phyloP scores from a whole-genome alignment of 805 yeast species.

The Schwanniomyces pseudopolymorphus region DNA sequence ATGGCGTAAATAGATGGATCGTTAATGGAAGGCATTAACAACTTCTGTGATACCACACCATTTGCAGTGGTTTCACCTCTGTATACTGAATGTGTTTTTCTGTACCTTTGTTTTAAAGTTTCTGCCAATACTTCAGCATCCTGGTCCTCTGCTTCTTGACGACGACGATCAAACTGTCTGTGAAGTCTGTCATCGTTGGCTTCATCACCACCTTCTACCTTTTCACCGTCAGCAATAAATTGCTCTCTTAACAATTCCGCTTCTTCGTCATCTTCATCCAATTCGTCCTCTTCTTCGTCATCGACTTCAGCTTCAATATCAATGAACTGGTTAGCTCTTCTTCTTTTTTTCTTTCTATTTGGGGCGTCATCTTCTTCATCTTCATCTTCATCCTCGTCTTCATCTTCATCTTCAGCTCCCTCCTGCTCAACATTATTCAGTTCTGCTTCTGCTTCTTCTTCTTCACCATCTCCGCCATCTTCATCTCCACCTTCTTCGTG shows the following conservation, averaged over 20 bases:
- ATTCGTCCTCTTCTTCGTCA: constrained; percentile 92
- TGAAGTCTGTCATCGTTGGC: constrained; percentile 74
- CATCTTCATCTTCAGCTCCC: constrained; percentile 44
- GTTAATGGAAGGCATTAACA: constrained; percentile 90
- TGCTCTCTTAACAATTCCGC: constrained; percentile 86
- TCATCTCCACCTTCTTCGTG: constrained; percentile 8
- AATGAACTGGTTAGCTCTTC: constrained; percentile 76
- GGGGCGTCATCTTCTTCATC: constrained; percentile 54
- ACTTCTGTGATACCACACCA: constrained; percentile 80
- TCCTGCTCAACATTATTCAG: constrained; percentile 12
- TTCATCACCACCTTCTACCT: constrained; percentile 49
- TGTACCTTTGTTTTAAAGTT: constrained; percentile 87
- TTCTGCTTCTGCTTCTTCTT: constrained; percentile 11
- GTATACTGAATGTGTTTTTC: constrained; percentile 79
- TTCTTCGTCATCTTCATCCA: constrained; percentile 86
- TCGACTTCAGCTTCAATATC: constrained; percentile 98
- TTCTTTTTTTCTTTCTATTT: constrained; percentile 45
- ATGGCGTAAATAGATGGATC: constrained; percentile 97
- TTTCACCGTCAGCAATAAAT: constrained; percentile 73
- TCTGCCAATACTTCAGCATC: constrained; percentile 95
- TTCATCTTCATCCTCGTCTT: constrained; percentile 48
- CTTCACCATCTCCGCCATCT: constrained; percentile 13
- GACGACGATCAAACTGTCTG: constrained; percentile 84
- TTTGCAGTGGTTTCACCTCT: constrained; percentile 74
- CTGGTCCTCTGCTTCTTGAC: constrained; percentile 85